Conservation (phyloP, 805 yeast species). For the Maudiozyma serrabonitensis region DNA sequence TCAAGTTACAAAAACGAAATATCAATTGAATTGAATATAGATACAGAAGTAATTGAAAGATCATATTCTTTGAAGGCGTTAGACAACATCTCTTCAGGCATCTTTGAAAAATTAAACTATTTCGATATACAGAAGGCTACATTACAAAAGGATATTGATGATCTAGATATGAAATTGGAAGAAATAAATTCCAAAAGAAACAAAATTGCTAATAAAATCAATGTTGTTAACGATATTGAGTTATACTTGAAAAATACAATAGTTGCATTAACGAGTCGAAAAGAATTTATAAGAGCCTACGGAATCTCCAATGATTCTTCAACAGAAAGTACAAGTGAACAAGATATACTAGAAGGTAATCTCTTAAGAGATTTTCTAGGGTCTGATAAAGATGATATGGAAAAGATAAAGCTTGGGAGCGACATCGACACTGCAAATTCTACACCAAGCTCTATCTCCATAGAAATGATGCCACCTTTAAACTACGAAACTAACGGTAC, state of each 20-base stretch:
- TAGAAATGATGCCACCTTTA: background rate
- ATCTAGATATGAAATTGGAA: conserved; percentile 45
- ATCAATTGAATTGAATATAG: background rate
- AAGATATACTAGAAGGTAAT: conserved; percentile 3
- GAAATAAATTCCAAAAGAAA: conserved; percentile 38
- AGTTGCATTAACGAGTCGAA: conserved; percentile 32
- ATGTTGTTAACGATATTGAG: conserved; percentile 45
- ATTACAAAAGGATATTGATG: conserved; percentile 53
- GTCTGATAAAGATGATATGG: conserved; percentile 3
- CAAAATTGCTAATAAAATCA: conserved; percentile 42
- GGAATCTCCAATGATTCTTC: conserved; percentile 14
- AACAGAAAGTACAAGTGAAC: background rate
- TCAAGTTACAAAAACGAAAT: background rate
- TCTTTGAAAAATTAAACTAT: conserved; percentile 40
- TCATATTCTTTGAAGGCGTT: conserved; percentile 34
- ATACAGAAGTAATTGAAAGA: conserved; percentile 5
- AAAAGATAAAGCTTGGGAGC: conserved; percentile 1
- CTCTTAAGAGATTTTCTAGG: conserved; percentile 4
- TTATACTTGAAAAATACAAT: conserved; percentile 37
- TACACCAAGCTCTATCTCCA: background rate
- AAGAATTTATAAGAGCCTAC: conserved; percentile 33
- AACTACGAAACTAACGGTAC: background rate
- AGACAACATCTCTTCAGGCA: conserved; percentile 30
- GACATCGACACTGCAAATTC: conserved; percentile 1
- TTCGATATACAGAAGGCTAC: conserved; percentile 55